Conservation (phyloP, 805 yeast genomes). For the Zygotorulaspora chibaensis region DNA sequence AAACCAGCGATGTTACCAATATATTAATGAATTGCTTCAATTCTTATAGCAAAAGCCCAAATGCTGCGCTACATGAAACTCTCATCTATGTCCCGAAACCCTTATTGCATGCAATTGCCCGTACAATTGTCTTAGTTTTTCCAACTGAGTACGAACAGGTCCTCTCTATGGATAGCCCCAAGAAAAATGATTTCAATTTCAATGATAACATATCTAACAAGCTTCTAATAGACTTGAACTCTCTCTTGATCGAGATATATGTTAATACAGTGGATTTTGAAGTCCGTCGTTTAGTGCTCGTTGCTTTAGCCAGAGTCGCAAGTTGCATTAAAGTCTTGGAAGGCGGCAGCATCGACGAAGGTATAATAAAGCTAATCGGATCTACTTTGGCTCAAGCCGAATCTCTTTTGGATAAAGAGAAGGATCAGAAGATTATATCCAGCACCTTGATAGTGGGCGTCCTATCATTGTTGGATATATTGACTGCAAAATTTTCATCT, state of each 20-base stretch:
- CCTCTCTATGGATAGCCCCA: slow-evolving; percentile 27
- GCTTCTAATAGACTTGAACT: slow-evolving; percentile 47
- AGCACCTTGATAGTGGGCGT: slow-evolving; percentile 45
- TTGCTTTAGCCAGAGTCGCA: slow-evolving; percentile 50
- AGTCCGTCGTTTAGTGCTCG: slow-evolving; percentile 53
- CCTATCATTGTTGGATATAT: slow-evolving; percentile 42
- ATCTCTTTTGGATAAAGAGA: slow-evolving; percentile 23
- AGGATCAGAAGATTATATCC: slow-evolving; percentile 7
- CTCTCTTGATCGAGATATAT: slow-evolving; percentile 56
- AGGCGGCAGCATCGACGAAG: slow-evolving; percentile 33
- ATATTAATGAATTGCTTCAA: slow-evolving; percentile 48
- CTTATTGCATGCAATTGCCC: slow-evolving; percentile 50
- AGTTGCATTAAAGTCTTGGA: slow-evolving; percentile 37
- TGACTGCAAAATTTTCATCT: slow-evolving; percentile 44
- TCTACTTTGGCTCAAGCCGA: slow-evolving; percentile 58
- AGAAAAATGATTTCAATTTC: slow-evolving; percentile 23
- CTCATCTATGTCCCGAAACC: slow-evolving; percentile 71
- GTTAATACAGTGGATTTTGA: slow-evolving; percentile 68
- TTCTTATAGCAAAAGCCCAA: slow-evolving; percentile 41
- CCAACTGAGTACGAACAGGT: slow-evolving; percentile 42
- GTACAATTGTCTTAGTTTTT: slow-evolving; percentile 52
- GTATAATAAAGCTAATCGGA: slow-evolving; percentile 49
- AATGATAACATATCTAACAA: slow-evolving; percentile 24
- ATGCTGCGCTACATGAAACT: slow-evolving; percentile 55
- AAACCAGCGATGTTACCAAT: slow-evolving; percentile 46